Evolutionary conservation across 2,329 filamentous ascomycete genomes (phyloP), one percentile per base, ranked within the genome.

Genomic region (Curvularia verruculosa): DNA sequence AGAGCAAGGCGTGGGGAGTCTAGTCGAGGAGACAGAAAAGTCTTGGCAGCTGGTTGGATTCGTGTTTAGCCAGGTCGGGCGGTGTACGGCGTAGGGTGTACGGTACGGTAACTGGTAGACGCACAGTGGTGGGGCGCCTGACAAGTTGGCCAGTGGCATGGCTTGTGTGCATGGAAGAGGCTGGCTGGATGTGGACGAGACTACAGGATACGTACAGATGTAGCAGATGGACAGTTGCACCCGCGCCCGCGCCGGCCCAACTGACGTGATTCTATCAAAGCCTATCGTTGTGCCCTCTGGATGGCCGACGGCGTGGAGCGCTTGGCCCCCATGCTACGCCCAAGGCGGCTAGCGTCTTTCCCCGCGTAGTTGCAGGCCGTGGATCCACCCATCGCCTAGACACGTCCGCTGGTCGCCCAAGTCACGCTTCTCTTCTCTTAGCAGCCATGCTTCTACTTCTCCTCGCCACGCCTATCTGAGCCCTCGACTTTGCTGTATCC

Each of bases 331-430:
- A 53, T 55, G 56, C 53, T 49, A 53, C 51, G 49, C 59, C 63
- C 68, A 62, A 61, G 68, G 66, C 64, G 63, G 56, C 52, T 67
- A 68, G 65, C 60, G 63, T 31, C 52, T 56, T 56, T 59, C 58
- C 69, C 70, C 70, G 68, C 70, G 68, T 68, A 61, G 49, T 49
- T 59, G 52, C 56, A 59, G 61, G 60, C 58, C 54, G 58, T 57
- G 50, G 68, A 57, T 64, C 67, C 63, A 62, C 57, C 65, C 63
- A 51, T 53, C 47, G 59, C 48, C 60, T 53, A 62, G 60, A 60
- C 60, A 48, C 44, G 37, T 51, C 64, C 58, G 52, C 59, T 59
- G 59, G 57, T n/a, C n/a, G n/a, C 56, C 56, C 66, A 49, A 58
- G 51, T 54, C 55, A 53, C 44, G 56, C 58, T 59, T 58, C 58